These are phyloP conservation scores for Tolypocladium nubicola DNA, from an alignment of 2,329 filamentous ascomycete species.

Conservation along the genomic window DNA sequence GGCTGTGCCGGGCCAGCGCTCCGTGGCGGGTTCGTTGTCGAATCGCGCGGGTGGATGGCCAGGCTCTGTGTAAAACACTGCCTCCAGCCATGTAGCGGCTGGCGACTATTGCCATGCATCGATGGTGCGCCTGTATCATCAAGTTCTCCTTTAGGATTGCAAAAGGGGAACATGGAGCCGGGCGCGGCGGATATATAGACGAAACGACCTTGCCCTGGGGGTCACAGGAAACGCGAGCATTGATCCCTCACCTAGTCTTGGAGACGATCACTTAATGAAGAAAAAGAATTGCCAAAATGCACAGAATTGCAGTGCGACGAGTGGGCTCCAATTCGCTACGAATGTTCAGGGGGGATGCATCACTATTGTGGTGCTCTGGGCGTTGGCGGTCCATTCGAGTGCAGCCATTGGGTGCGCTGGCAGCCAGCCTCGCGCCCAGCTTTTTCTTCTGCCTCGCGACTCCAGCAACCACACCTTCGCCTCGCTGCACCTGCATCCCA, in stretches of 20 bases:
- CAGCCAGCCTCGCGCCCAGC: neutral
- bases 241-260: neutral
- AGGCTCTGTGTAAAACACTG: neutral
- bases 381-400: neutral
- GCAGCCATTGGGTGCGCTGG: neutral
- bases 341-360: neutral
- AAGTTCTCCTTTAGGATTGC: neutral
- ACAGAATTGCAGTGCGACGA: neutral
- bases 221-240: neutral
- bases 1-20: neutral
- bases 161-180: neutral
- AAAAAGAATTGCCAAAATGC: neutral
- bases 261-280: constrained; percentile 4
- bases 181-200: neutral
- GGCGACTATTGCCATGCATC: neutral
- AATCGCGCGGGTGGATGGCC: neutral
- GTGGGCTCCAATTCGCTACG: neutral
- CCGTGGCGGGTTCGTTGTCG: neutral
- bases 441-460: neutral
- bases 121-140: neutral
- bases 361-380: neutral
- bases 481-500: neutral
- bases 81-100: neutral
- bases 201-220: neutral
- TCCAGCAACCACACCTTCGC: neutral